These are phyloP conservation scores for Helicocarpus griseus DNA, from an alignment of 2,329 filamentous ascomycete species.

Conservation along the genomic window DNA sequence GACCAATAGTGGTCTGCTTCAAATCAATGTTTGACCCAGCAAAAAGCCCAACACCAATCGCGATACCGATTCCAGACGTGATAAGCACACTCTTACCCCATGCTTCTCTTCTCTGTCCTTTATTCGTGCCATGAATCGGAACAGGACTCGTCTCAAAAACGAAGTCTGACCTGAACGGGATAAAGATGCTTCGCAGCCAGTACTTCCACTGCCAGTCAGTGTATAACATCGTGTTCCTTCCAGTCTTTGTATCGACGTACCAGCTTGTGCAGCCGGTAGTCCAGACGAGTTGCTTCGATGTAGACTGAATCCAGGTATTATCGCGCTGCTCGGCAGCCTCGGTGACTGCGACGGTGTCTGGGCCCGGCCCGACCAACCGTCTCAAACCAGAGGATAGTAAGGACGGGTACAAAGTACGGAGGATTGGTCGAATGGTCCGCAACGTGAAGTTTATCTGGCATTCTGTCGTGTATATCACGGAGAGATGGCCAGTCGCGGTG, in stretches of 20 bases:
- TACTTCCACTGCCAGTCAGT: conserved; percentile 43
- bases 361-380: neutral
- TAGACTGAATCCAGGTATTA: conserved; percentile 30
- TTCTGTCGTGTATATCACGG: conserved; percentile 42
- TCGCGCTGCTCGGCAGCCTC: conserved; percentile 27
- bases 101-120: neutral
- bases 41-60: conserved; percentile 2
- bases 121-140: neutral
- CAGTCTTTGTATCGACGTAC: conserved; percentile 40
- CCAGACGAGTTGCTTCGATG: conserved; percentile 40
- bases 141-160: conserved; percentile 16
- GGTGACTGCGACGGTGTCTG: conserved; percentile 28
- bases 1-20: neutral
- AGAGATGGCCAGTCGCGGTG: conserved; percentile 41
- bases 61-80: conserved; percentile 4
- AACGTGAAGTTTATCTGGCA: conserved; percentile 43
- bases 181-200: conserved; percentile 41
- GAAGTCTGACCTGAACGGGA: conserved; percentile 29
- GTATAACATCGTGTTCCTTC: conserved; percentile 44
- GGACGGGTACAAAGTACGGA: conserved; percentile 23
- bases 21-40: conserved; percentile 2
- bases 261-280: conserved; percentile 43
- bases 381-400: conserved; percentile 19
- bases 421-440: conserved; percentile 34
- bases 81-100: neutral